These are phyloP conservation scores for Didymosphaeria variabile DNA, from an alignment of 2,329 filamentous ascomycete genomes.

Conservation along the genomic window DNA sequence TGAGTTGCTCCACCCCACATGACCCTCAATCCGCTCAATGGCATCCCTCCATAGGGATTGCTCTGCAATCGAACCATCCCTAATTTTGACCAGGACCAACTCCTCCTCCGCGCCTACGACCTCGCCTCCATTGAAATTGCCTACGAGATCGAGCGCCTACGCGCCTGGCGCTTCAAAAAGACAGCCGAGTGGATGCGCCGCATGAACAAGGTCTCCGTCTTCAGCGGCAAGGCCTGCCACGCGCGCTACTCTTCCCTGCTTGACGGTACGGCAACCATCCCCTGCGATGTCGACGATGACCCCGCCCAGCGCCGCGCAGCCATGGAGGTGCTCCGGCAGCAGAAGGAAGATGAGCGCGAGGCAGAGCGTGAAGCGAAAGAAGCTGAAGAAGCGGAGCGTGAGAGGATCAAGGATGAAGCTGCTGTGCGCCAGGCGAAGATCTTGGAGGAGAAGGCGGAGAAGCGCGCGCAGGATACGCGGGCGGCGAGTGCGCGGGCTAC, in stretches of 20 bases:
- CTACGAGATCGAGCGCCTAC: slow-evolving; percentile 51
- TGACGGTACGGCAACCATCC: slow-evolving; percentile 55
- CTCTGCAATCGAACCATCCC: too few relatives aligned
- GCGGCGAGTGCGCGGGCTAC: slow-evolving; percentile 32
- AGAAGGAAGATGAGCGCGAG: slow-evolving; percentile 30
- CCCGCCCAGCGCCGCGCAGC: slow-evolving; percentile 49
- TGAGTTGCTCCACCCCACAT: slow-evolving; percentile 32
- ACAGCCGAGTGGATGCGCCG: slow-evolving; percentile 55
- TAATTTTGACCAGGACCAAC: slow-evolving; percentile 51
- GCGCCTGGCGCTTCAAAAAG: slow-evolving; percentile 56
- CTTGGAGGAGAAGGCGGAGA: slow-evolving; percentile 31
- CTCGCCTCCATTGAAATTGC: slow-evolving; percentile 55
- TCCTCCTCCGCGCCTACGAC: slow-evolving; percentile 52
- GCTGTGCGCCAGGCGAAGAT: slow-evolving; percentile 33
- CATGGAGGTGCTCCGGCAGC: slow-evolving; percentile 29
- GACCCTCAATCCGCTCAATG: background rate
- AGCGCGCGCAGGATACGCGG: slow-evolving; percentile 22
- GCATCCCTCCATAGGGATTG: too few relatives aligned
- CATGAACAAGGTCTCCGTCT: slow-evolving; percentile 51
- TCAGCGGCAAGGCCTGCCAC: slow-evolving; percentile 57
- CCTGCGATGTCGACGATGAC: slow-evolving; percentile 55
- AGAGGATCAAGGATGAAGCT: slow-evolving; percentile 30
- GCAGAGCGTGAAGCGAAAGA: slow-evolving; percentile 27
- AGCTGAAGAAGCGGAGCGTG: slow-evolving; percentile 27
- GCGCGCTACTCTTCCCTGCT: slow-evolving; percentile 53